phyloP scores from a whole-genome alignment of 2,329 filamentous ascomycete species.

The Cercospora berteroae region DNA sequence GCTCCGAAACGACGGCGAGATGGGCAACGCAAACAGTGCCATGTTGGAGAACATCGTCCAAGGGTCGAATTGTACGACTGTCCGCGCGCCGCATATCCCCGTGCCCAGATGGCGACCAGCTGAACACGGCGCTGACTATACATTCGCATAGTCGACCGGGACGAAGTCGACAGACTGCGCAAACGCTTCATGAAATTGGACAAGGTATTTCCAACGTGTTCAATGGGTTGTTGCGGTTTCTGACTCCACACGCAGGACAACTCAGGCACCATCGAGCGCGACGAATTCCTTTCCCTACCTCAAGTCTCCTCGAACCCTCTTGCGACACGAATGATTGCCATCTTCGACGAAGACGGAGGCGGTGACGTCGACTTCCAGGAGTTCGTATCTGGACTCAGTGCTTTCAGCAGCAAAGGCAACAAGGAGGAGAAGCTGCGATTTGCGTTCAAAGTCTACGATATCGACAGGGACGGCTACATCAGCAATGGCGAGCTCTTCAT shows the following conservation, averaged over 20 bases:
- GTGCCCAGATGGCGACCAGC: not conserved
- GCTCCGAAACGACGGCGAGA: conserved; percentile 34
- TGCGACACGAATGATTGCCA: conserved; percentile 97
- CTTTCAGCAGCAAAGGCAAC: conserved; percentile 96
- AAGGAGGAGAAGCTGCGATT: conserved; percentile 98
- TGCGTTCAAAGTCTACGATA: conserved; percentile 99
- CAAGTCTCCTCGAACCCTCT: conserved; percentile 98
- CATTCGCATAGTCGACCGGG: conserved; percentile 73
- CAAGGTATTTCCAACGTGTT: conserved; percentile 62
- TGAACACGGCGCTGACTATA: conserved; percentile 18
- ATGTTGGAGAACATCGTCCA: conserved; percentile 96
- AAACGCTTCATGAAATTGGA: conserved; percentile 99
- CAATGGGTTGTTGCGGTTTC: not conserved
- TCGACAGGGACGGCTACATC: conserved; percentile 97
- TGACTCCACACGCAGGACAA: conserved; percentile 66
- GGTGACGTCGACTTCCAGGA: conserved; percentile 98
- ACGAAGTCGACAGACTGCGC: conserved; percentile 90
- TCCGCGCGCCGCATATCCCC: not conserved
- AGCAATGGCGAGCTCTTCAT: conserved; percentile 99
- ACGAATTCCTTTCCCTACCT: conserved; percentile 94
- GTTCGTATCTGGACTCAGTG: conserved; percentile 91
- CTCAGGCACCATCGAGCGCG: conserved; percentile 95
- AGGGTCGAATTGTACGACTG: conserved; percentile 81
- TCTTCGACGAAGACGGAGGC: conserved; percentile 97
- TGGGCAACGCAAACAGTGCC: conserved; percentile 58